These are phyloP conservation scores for Recurvomyces mirabilis DNA, from an alignment of 495 filamentous ascomycete genomes.

Conservation along the genomic window DNA sequence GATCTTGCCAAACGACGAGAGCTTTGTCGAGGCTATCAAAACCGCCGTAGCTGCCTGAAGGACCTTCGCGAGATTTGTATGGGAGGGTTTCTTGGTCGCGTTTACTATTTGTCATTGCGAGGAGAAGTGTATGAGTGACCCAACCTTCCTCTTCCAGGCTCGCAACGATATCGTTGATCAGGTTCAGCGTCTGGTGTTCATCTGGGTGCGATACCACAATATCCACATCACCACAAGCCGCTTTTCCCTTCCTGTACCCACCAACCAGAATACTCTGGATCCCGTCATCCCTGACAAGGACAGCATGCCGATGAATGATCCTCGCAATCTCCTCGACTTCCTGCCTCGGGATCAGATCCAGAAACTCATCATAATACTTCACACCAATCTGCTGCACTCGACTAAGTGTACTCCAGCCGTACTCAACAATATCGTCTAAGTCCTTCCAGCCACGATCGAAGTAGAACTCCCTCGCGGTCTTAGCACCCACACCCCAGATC, in stretches of 20 bases:
- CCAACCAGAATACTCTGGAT: slow-evolving; percentile 70
- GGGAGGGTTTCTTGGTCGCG: slow-evolving; percentile 60
- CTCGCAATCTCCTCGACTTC: slow-evolving; percentile 64
- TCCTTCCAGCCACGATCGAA: slow-evolving; percentile 61
- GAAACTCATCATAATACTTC: slow-evolving; percentile 90
- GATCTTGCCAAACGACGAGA: slow-evolving; percentile 85
- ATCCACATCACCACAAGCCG: slow-evolving; percentile 67
- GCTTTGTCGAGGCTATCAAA: slow-evolving; percentile 89
- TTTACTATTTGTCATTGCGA: slow-evolving; percentile 53
- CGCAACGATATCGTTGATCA: slow-evolving; percentile 56
- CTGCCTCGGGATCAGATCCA: slow-evolving; percentile 51
- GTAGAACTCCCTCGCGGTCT: slow-evolving; percentile 74
- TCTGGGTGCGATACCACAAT: slow-evolving; percentile 74
- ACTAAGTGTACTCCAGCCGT: slow-evolving; percentile 63
- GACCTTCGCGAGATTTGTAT: slow-evolving; percentile 30
- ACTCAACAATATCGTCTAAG: slow-evolving; percentile 74
- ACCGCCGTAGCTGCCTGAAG: slow-evolving; percentile 40
- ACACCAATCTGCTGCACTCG: slow-evolving; percentile 86
- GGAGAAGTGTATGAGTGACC: slow-evolving; percentile 71
- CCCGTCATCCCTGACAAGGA: slow-evolving; percentile 35
- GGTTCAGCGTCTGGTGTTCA: slow-evolving; percentile 47
- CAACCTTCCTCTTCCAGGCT: slow-evolving; percentile 55
- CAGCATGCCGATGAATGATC: slow-evolving; percentile 53
- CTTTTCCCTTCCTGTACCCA: slow-evolving; percentile 75
- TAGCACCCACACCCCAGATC: slow-evolving; percentile 85